Evolutionary conservation across 208 protist genomes (phyloP), one percentile per base, ranked within the genome.

Genomic region (Balamuthia mandrillaris): DNA sequence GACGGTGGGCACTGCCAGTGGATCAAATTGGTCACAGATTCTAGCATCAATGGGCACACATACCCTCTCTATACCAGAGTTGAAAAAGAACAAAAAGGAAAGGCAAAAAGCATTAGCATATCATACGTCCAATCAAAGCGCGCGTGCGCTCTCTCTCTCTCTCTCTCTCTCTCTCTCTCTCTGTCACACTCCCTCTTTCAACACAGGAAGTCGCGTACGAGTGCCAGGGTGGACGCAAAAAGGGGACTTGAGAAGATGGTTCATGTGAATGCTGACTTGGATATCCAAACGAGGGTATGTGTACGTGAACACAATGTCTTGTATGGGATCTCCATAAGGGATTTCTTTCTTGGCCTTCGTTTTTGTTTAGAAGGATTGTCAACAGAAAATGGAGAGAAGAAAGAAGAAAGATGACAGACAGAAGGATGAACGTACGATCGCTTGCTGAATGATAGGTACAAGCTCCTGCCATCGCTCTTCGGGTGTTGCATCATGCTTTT

Each of bases 211-310:
- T n/a, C 2, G 3, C 39, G 65, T 74, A 74, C 65, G 65, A 31
- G 65, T 74, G 65, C 39, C 65, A 7, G 97, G 97, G 85, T 99
- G 97, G n/a, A 99, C 94, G 87, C 94, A 98, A 74, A 98, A 99
- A 3, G 98, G 98, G 4, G 95, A 90, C 90, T 99, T 99, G 14
- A 99, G 89, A 54, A 99, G 91, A 92, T 99, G 98, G 81, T 99
- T 98, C 12, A 98, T 85, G 12, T 90, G 88, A 65, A 96, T 99
- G 68, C 93, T 96, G 9, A 99, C 98, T 45, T 98, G 92, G 49
- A 98, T 94, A 92, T 99, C 98, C 1, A 99, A 89, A 9, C 97
- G 89, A 10, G 98, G 98, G 86, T 98, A 99, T 84, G 88, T 90
- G 81, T 86, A 94, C 14, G 86, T 42, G 27, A 96, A 94, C 2